Conservation (phyloP, 2,329 filamentous ascomycete genomes). For the Pseudogymnoascus sp. region DNA sequence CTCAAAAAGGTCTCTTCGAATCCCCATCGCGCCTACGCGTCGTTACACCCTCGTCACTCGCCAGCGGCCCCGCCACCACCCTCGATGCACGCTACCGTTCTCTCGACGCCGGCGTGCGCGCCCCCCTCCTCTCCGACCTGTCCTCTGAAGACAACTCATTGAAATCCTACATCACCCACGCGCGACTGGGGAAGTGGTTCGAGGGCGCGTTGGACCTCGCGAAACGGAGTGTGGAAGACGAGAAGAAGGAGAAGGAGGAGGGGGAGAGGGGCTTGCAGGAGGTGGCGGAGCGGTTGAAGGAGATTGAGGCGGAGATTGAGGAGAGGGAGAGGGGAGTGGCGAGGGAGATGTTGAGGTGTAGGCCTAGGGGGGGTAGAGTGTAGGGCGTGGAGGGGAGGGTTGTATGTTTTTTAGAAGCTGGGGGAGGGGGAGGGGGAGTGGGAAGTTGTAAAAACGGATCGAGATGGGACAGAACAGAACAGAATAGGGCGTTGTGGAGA, state of each 20-base stretch:
- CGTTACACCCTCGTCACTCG: slow-evolving; percentile 30
- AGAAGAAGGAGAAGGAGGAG: slow-evolving; percentile 19
- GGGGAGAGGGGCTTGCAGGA: slow-evolving; percentile 13
- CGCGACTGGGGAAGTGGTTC: slow-evolving; percentile 64
- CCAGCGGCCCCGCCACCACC: slow-evolving; percentile 33
- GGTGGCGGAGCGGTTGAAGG: slow-evolving; percentile 17
- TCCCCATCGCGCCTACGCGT: slow-evolving; percentile 30
- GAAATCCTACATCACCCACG: slow-evolving; percentile 54
- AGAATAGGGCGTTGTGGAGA: not conserved
- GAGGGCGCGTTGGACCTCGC: slow-evolving; percentile 32
- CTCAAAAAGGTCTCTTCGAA: slow-evolving; percentile 30
- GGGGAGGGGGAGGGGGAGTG: not conserved
- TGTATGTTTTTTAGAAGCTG: not conserved
- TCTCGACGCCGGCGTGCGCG: slow-evolving; percentile 54
- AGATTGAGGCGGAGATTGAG: slow-evolving; percentile 22
- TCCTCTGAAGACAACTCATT: slow-evolving; percentile 62
- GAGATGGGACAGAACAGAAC: no score
- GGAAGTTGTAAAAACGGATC: no score
- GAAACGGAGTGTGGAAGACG: slow-evolving; percentile 29
- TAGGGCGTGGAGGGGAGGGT: not conserved
- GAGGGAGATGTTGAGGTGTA: slow-evolving; percentile 19
- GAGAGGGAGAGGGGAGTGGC: slow-evolving; percentile 23
- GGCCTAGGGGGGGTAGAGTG: slow-evolving; percentile 11
- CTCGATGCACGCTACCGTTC: slow-evolving; percentile 52
- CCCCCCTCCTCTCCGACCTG: slow-evolving; percentile 64